Evolutionary conservation across 1,139 yeast genomes (phyloP).

Genomic region (Saccharomycopsis crataegensis): DNA sequence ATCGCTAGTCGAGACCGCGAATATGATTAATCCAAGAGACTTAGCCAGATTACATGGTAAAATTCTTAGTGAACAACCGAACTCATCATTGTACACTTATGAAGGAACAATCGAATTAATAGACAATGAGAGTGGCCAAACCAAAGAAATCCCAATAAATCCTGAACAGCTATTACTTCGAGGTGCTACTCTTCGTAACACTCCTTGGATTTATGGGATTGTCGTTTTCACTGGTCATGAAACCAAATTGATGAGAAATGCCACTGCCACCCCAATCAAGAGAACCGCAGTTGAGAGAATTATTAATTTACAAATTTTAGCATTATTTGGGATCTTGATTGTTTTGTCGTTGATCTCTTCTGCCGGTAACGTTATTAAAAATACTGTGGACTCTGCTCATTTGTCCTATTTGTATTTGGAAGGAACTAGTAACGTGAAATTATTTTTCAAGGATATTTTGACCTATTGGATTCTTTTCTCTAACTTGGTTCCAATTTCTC

Average conservation of each 20-base stretch:
- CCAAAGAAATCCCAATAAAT: constrained; percentile 53
- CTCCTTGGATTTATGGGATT: constrained; percentile 91
- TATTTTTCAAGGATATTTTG: constrained; percentile 79
- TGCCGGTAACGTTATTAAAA: constrained; percentile 76
- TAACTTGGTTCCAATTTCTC: constrained; percentile 88
- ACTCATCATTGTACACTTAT: constrained; percentile 87
- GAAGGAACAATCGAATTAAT: constrained; percentile 75
- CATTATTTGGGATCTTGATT: constrained; percentile 73
- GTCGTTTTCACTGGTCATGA: constrained; percentile 97
- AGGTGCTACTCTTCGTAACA: constrained; percentile 93
- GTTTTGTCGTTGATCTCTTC: constrained; percentile 73
- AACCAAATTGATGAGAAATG: constrained; percentile 96
- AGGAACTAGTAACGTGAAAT: constrained; percentile 58
- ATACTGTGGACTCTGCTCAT: constrained; percentile 44
- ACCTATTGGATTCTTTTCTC: constrained; percentile 96
- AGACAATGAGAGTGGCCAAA: constrained; percentile 32
- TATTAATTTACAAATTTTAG: constrained; percentile 86
- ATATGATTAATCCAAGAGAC: constrained; percentile 61
- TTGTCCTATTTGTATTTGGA: constrained; percentile 61
- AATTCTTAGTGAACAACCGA: constrained; percentile 84
- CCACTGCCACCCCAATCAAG: constrained; percentile 96
- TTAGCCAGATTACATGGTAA: constrained; percentile 47
- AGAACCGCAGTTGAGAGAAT: constrained; percentile 95
- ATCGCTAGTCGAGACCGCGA: constrained; percentile 70
- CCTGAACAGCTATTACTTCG: constrained; percentile 90